Conservation (phyloP, 805 yeast species). For the Candida maris region DNA sequence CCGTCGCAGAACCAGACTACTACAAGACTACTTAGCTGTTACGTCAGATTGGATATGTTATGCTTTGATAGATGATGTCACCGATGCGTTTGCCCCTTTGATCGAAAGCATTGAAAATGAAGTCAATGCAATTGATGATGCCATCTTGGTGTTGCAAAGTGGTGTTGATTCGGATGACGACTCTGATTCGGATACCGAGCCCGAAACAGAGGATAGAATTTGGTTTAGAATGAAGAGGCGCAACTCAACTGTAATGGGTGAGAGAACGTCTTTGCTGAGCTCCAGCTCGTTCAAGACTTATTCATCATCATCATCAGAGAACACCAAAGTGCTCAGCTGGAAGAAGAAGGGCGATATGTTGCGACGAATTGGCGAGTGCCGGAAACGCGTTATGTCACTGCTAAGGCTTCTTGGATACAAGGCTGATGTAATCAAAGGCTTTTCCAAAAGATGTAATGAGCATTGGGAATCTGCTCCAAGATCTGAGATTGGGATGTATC, state of each 20-base stretch:
- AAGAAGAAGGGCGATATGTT: conserved; percentile 92
- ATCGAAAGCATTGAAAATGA: conserved; percentile 92
- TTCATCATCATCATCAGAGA: conserved; percentile 33
- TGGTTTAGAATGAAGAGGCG: conserved; percentile 29
- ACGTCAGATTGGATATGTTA: conserved; percentile 97
- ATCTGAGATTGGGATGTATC: conserved; percentile 86
- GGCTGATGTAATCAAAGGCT: conserved; percentile 97
- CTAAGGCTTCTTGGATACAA: conserved; percentile 81
- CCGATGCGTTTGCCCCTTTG: conserved; percentile 97
- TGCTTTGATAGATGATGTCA: conserved; percentile 93
- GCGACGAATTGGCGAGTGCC: conserved; percentile 89
- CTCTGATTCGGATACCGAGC: conserved; percentile 37
- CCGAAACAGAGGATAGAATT: conserved; percentile 37
- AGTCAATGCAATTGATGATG: conserved; percentile 91
- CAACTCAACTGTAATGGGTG: conserved; percentile 26
- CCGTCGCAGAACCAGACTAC: conserved; percentile 83
- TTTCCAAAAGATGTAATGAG: conserved; percentile 86
- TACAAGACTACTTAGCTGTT: conserved; percentile 84
- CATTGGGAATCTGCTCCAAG: conserved; percentile 76
- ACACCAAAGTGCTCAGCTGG: conserved; percentile 61
- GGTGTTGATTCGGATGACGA: conserved; percentile 46
- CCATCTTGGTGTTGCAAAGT: conserved; percentile 82
- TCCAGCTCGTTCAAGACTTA: conserved; percentile 15
- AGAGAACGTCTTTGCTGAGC: conserved; percentile 18
- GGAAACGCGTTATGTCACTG: conserved; percentile 90